Conservation (phyloP, 1,139 yeast genomes). For the Saccharomycopsis crataegensis region DNA sequence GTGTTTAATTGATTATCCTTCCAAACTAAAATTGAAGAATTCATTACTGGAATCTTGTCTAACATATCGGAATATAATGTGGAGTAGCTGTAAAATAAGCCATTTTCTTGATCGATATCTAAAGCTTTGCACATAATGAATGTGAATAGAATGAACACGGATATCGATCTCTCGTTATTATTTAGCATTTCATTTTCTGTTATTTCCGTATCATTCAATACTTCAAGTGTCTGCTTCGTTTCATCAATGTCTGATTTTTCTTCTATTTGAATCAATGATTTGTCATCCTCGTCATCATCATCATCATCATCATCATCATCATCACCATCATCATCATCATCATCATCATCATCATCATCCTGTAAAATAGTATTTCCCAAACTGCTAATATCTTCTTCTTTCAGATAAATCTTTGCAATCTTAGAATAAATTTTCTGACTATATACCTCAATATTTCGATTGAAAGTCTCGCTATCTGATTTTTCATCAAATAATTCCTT, state of each 20-base stretch:
- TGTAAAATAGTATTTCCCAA: neutral
- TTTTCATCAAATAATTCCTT: neutral
- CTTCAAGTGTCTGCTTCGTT: neutral
- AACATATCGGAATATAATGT: slow-evolving; percentile 4
- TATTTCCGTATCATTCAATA: neutral
- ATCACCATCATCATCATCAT: neutral
- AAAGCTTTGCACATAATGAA: slow-evolving; percentile 3
- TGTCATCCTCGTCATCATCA: neutral
- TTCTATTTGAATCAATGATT: neutral
- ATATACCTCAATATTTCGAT: neutral
- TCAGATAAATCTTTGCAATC: neutral
- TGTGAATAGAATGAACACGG: slow-evolving; percentile 1
- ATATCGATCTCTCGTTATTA: neutral
- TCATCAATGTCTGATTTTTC: neutral
- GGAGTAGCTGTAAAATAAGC: slow-evolving; percentile 6
- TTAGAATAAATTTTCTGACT: neutral
- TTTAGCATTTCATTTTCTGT: neutral
- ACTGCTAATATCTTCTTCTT: neutral
- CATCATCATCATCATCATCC: neutral
- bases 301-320: neutral
- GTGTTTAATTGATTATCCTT: neutral
- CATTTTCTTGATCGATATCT: neutral
- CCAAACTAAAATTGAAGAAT: neutral
- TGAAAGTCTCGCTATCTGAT: neutral
- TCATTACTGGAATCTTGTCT: slow-evolving; percentile 2